A percentile compares a stretch with the other conserved stretches of the same genome.
Evolutionary conservation across 2,329 filamentous ascomycete species (phyloP).

Genomic region (Corniculantispora saksenae): DNA sequence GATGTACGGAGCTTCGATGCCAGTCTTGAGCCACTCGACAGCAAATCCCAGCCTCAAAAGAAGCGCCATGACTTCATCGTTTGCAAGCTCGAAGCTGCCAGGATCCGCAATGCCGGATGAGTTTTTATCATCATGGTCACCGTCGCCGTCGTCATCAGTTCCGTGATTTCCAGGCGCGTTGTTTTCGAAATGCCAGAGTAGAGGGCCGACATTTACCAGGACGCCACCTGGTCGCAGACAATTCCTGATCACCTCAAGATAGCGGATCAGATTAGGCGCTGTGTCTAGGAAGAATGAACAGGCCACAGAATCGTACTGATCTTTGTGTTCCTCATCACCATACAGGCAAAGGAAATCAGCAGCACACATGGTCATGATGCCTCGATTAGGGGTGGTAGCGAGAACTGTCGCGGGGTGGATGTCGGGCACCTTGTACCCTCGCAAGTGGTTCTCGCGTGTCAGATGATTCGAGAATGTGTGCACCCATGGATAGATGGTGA

Average conservation of each 20-base stretch:
- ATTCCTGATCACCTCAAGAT: slow-evolving; percentile 78
- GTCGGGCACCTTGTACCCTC: slow-evolving; percentile 75
- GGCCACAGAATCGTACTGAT: slow-evolving; percentile 76
- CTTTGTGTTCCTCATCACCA: slow-evolving; percentile 59
- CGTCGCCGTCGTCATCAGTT: slow-evolving; percentile 52
- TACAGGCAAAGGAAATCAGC: slow-evolving; percentile 94
- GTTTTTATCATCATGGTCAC: slow-evolving; percentile 48
- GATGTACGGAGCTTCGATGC: slow-evolving; percentile 78
- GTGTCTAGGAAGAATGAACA: slow-evolving; percentile 98
- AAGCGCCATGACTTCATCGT: slow-evolving; percentile 82
- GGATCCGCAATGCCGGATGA: slow-evolving; percentile 79
- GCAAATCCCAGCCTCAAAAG: slow-evolving; percentile 75
- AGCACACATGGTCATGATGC: slow-evolving; percentile 87
- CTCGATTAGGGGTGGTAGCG: slow-evolving; percentile 38
- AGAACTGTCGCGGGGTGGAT: slow-evolving; percentile 67
- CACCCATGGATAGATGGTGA: slow-evolving; percentile 81
- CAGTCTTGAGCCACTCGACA: slow-evolving; percentile 63
- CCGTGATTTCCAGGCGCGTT: slow-evolving; percentile 61
- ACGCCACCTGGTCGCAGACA: slow-evolving; percentile 78
- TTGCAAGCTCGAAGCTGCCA: slow-evolving; percentile 84
- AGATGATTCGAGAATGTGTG: slow-evolving; percentile 85
- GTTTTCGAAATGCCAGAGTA: slow-evolving; percentile 95
- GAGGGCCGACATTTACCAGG: slow-evolving; percentile 85
- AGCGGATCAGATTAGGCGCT: slow-evolving; percentile 87
- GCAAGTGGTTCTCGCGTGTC: slow-evolving; percentile 72